Evolutionary conservation across 1,284 basidiomycete genomes (phyloP).

Genomic region (Ceratobasidium sp.): DNA sequence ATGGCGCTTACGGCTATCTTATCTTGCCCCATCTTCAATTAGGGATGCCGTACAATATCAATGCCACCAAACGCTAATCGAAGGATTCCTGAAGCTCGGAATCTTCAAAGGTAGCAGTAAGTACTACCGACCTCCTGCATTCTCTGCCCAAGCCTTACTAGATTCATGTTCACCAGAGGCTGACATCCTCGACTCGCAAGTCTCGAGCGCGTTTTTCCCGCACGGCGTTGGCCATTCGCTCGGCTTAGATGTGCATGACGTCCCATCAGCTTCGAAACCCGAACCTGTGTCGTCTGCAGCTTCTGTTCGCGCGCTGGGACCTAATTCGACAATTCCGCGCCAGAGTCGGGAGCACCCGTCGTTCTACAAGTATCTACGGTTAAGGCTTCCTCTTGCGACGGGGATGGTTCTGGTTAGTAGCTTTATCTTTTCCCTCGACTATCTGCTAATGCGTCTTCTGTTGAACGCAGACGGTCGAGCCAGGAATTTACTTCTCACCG

Average conservation of each 20-base stretch:
- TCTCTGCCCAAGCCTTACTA: too few relatives aligned
- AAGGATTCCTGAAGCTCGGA: constrained; percentile 82
- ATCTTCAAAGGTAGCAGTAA: constrained; percentile 69
- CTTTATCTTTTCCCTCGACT: constrained; percentile 20
- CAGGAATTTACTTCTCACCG: constrained; percentile 87
- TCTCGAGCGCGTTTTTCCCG: constrained; percentile 88
- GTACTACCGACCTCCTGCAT: background rate
- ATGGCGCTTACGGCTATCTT: background rate
- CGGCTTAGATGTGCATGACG: constrained; percentile 90
- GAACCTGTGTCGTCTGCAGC: constrained; percentile 26
- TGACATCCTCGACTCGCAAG: constrained; percentile 76
- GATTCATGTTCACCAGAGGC: constrained; percentile 66
- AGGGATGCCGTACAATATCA: constrained; percentile 78
- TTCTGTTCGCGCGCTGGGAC: constrained; percentile 7
- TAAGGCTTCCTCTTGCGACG: constrained; percentile 73
- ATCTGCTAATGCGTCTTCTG: constrained; percentile 43
- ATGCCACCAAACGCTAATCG: constrained; percentile 80
- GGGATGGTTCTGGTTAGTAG: constrained; percentile 84
- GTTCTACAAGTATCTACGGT: constrained; percentile 81
- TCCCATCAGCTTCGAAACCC: constrained; percentile 77
- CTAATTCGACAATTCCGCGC: constrained; percentile 48
- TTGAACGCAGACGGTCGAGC: constrained; percentile 85
- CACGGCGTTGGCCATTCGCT: constrained; percentile 91
- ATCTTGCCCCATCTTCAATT: background rate
- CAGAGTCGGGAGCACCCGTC: constrained; percentile 60